Evolutionary conservation across 768 basidiomycete genomes (phyloP).

Genomic region (Boletus rufocinnamomeus): DNA sequence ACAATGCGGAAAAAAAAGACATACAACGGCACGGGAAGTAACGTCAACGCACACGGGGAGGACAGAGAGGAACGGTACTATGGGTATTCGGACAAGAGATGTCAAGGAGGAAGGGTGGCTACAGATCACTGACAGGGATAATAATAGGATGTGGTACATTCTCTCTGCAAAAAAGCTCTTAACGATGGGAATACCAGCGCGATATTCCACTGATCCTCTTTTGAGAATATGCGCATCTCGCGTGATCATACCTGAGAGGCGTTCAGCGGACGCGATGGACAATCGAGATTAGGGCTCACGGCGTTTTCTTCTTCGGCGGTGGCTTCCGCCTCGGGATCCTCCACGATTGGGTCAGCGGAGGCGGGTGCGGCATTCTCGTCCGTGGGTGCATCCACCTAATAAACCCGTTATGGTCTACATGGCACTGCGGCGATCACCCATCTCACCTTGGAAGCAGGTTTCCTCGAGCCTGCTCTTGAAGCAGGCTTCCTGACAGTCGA

Average conservation of each 20-base stretch:
- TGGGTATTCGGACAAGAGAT: slow-evolving; percentile 20
- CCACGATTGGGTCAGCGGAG: slow-evolving; percentile 50
- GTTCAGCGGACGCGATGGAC: slow-evolving; percentile 1
- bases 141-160: slow-evolving; percentile 38
- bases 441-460: slow-evolving; percentile 62
- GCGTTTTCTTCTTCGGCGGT: slow-evolving; percentile 41
- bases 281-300: slow-evolving; percentile 16
- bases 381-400: slow-evolving; percentile 38
- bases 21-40: slow-evolving; percentile 26
- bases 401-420: neutral
- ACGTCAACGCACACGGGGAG: slow-evolving; percentile 10
- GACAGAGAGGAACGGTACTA: slow-evolving; percentile 9
- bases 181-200: slow-evolving; percentile 14
- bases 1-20: slow-evolving; percentile 13
- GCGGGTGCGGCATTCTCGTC: slow-evolving; percentile 42
- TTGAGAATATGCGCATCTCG: slow-evolving; percentile 17
- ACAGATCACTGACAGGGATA: slow-evolving; percentile 35
- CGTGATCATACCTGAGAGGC: slow-evolving; percentile 22
- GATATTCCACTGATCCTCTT: slow-evolving; percentile 17
- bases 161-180: slow-evolving; percentile 28
- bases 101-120: slow-evolving; percentile 14
- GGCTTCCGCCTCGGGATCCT: slow-evolving; percentile 52
- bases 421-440: neutral
- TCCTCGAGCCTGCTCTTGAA: slow-evolving; percentile 60
- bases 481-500: slow-evolving; percentile 54